These are phyloP conservation scores for Xanthoconium purpureum DNA, from an alignment of 768 basidiomycete species.

Conservation along the genomic window DNA sequence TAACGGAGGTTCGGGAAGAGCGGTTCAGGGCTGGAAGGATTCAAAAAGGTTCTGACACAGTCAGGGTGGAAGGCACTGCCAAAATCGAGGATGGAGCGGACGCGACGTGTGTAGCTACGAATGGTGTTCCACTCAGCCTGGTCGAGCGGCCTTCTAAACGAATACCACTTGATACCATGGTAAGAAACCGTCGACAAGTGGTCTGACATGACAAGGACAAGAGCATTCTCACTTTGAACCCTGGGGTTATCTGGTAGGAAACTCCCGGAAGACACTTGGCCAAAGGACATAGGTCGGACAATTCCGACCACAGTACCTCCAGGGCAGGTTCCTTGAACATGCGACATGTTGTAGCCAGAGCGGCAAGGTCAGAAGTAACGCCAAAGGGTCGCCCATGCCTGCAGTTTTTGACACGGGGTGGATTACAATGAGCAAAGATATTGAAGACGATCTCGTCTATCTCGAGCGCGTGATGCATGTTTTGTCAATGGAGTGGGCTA, in stretches of 20 bases:
- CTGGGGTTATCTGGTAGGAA: not conserved
- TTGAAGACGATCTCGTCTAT: slow-evolving; percentile 10
- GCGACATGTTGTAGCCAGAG: slow-evolving; percentile 15
- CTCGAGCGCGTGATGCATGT: slow-evolving; percentile 3
- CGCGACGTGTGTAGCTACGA: slow-evolving; percentile 5
- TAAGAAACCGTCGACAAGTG: not conserved
- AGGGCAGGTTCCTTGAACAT: slow-evolving; percentile 20
- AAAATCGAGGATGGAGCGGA: slow-evolving; percentile 5
- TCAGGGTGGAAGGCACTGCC: slow-evolving; percentile 1
- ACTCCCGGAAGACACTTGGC: slow-evolving; percentile 10
- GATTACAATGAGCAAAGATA: slow-evolving; percentile 14
- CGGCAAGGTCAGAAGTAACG: slow-evolving; percentile 7
- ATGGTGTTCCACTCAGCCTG: slow-evolving; percentile 3
- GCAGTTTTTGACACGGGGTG: not conserved
- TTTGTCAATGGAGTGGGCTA: no score
- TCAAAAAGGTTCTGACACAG: not conserved
- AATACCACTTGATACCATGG: slow-evolving; percentile 1
- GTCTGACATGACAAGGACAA: not conserved
- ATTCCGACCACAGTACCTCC: slow-evolving; percentile 16
- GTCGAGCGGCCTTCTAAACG: slow-evolving; percentile 1
- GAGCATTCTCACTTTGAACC: not conserved
- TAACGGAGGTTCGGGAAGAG: slow-evolving; percentile 2
- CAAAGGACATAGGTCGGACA: slow-evolving; percentile 11
- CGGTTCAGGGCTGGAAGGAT: not conserved
- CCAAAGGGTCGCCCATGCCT: not conserved